Evolutionary conservation across 441 rosid genomes (phyloP).

Genomic region (Gossypium schwendimanii): DNA sequence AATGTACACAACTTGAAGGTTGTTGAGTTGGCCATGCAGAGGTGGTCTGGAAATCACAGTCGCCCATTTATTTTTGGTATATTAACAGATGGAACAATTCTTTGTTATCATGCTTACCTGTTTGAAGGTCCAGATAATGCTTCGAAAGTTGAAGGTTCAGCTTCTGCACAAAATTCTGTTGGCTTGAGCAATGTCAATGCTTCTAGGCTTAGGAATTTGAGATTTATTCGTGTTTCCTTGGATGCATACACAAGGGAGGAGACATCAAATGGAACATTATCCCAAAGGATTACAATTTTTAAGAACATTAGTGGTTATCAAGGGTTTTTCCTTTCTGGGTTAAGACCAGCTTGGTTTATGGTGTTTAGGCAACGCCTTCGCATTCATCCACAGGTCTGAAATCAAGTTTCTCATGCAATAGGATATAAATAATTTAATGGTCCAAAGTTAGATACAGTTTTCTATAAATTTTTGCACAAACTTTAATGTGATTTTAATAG

Average conservation of each 20-base stretch:
- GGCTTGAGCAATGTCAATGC: conserved; percentile 36
- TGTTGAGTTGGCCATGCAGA: conserved; percentile 87
- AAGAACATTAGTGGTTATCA: conserved; percentile 79
- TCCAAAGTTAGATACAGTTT: background rate
- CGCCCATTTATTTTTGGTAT: conserved; percentile 86
- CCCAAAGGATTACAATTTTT: conserved; percentile 76
- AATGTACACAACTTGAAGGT: conserved; percentile 54
- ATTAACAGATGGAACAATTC: conserved; percentile 89
- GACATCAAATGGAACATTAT: conserved; percentile 39
- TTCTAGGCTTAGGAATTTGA: conserved; percentile 83
- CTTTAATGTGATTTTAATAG: background rate
- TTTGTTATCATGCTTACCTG: conserved; percentile 86
- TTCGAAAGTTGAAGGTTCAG: conserved; percentile 49
- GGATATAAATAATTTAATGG: background rate
- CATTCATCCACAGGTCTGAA: conserved; percentile 89
- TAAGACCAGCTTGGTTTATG: conserved; percentile 97
- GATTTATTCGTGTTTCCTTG: conserved; percentile 63
- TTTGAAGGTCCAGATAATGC: conserved; percentile 71
- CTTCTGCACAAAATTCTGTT: conserved; percentile 39
- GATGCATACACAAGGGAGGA: conserved; percentile 82
- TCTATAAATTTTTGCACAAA: conserved; percentile 2
- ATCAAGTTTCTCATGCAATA: conserved; percentile 3
- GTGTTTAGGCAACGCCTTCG: conserved; percentile 85
- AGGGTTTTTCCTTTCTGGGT: conserved; percentile 92
- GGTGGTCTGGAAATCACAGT: conserved; percentile 85